phyloP scores from a whole-genome alignment of 176 grass and related monocot genomes.

The Avena insularis region DNA sequence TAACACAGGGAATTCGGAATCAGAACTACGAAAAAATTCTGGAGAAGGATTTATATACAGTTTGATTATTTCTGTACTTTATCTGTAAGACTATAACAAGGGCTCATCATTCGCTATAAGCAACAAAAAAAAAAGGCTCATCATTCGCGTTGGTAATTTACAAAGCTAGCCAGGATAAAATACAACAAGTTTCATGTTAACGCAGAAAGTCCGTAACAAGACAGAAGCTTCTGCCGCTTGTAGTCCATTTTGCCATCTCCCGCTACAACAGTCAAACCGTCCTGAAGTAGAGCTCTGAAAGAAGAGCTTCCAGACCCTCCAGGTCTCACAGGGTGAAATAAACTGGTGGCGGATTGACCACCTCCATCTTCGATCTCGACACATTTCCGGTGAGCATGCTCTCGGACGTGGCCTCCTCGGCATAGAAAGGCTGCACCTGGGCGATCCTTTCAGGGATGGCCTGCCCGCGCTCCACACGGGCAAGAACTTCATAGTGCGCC shows the following conservation, averaged over 20 bases:
- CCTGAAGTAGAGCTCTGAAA: slow-evolving; percentile 6
- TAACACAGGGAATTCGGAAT: too few relatives aligned
- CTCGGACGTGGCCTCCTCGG: slow-evolving; percentile 27
- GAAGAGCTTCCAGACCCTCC: slow-evolving; percentile 28
- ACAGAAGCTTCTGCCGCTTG: neutral
- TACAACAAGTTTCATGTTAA: slow-evolving; percentile 29
- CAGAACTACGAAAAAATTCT: too few relatives aligned
- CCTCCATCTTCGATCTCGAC: slow-evolving; percentile 56
- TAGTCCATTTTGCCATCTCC: slow-evolving; percentile 19
- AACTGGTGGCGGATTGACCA: slow-evolving; percentile 47
- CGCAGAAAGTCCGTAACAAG: slow-evolving; percentile 1
- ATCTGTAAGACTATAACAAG: neutral
- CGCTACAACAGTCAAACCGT: slow-evolving; percentile 5
- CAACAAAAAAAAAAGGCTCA: neutral
- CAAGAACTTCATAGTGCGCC: slow-evolving; percentile 83
- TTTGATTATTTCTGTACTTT: neutral
- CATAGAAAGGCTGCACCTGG: slow-evolving; percentile 55
- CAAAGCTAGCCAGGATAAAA: slow-evolving; percentile 16
- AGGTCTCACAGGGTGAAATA: slow-evolving; percentile 77
- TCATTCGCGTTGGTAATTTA: slow-evolving; percentile 36
- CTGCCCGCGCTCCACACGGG: slow-evolving; percentile 69
- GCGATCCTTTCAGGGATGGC: slow-evolving; percentile 76
- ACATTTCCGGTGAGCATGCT: slow-evolving; percentile 62
- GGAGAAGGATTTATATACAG: slow-evolving; percentile 18
- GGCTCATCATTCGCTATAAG: slow-evolving; percentile 8